Evolutionary conservation across 257 asterid species (phyloP).

Genomic region (Nicotiana tomentosiformis): DNA sequence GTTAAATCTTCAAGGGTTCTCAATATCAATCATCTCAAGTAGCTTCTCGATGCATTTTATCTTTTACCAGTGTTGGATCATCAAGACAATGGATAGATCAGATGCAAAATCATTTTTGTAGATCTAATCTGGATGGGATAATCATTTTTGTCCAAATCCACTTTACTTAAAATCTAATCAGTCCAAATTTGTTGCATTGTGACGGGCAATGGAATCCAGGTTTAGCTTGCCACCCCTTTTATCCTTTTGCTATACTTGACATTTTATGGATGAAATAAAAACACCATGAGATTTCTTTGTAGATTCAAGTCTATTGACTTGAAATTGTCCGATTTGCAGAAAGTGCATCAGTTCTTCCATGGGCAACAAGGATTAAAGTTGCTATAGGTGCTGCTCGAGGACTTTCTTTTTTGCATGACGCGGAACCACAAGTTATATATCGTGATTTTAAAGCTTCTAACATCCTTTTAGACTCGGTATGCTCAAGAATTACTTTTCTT

Average conservation of each 20-base stretch:
- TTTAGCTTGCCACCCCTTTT: not conserved
- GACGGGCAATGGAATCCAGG: not conserved
- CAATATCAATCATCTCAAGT: not conserved
- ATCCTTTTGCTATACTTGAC: not conserved
- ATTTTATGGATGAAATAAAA: not conserved
- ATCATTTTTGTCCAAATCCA: not conserved
- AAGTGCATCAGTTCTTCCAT: constrained; percentile 20
- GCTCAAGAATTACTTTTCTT: constrained; percentile 3
- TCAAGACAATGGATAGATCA: no score
- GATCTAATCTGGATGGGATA: no score
- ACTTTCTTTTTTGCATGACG: constrained; percentile 31
- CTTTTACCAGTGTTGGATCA: no score
- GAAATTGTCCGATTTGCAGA: constrained; percentile 17
- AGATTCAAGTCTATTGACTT: not conserved
- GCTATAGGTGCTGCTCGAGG: constrained; percentile 41
- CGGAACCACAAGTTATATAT: constrained; percentile 35
- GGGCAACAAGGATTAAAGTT: constrained; percentile 39
- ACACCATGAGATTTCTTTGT: not conserved
- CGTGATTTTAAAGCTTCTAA: constrained; percentile 46
- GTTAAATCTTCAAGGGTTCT: not conserved
- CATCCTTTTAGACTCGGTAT: constrained; percentile 35
- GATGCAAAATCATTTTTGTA: no score
- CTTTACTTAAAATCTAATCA: not conserved
- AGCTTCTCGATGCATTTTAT: no score
- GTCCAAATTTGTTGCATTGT: not conserved